Conservation (phyloP, 306 rosid genomes). For the Begonia fuchsioides region DNA sequence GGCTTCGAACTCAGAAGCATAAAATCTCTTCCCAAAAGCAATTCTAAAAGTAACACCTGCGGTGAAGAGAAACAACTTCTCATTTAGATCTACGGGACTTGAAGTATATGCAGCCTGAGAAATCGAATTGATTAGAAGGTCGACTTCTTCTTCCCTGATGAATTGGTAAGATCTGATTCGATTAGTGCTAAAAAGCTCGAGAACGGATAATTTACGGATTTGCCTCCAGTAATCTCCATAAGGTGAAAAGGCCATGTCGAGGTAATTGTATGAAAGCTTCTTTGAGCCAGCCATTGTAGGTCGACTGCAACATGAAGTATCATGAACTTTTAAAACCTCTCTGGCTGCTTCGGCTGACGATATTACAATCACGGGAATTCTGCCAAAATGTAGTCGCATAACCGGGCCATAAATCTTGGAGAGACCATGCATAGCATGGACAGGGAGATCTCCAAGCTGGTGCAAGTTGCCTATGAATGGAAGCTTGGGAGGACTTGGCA, state of each 20-base stretch:
- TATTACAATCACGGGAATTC: conserved; percentile 2
- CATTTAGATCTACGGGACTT: conserved; percentile 10
- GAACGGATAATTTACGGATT: conserved; percentile 20
- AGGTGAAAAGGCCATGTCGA: conserved; percentile 28
- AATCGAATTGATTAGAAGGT: conserved; percentile 3
- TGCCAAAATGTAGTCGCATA: conserved; percentile 13
- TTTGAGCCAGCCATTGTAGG: conserved; percentile 11
- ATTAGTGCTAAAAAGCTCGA: conserved; percentile 22
- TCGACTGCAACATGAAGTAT: conserved; percentile 23
- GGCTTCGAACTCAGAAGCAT: conserved; percentile 5
- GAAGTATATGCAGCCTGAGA: neutral
- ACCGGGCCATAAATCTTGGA: conserved; percentile 16
- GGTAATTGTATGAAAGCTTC: conserved; percentile 26
- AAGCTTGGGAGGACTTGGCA: conserved; percentile 27
- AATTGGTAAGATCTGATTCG: conserved; percentile 11
- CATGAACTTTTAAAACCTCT: conserved; percentile 9
- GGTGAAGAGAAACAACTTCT: conserved; percentile 18
- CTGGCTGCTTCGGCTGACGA: conserved; percentile 22
- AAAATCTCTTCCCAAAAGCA: conserved; percentile 28
- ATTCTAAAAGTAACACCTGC: conserved; percentile 19
- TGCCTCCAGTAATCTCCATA: conserved; percentile 34
- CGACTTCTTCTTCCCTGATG: conserved; percentile 11
- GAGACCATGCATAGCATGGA: conserved; percentile 15
- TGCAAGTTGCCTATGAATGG: conserved; percentile 28
- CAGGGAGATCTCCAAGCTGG: conserved; percentile 17